A percentile compares a stretch with the other conserved stretches of the same genome.
Conservation (phyloP, 306 rosid species). For the Quillaja saponaria region DNA sequence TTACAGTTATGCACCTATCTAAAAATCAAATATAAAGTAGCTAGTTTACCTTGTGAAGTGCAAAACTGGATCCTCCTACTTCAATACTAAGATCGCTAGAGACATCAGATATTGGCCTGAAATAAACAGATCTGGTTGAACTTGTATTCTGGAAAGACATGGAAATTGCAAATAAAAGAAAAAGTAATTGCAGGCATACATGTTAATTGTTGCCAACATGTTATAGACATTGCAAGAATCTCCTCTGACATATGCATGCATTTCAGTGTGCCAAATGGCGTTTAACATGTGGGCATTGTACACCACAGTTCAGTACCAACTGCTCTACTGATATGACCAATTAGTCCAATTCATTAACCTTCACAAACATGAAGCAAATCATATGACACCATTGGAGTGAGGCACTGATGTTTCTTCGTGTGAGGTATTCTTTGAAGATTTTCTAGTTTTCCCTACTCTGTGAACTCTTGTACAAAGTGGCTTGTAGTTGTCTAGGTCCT, state of each 20-base stretch:
- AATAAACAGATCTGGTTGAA: slow-evolving; percentile 37
- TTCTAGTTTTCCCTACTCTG: slow-evolving; percentile 36
- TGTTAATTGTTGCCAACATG: slow-evolving; percentile 37
- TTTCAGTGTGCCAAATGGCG: slow-evolving; percentile 14
- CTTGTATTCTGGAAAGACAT: slow-evolving; percentile 33
- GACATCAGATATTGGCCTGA: slow-evolving; percentile 98
- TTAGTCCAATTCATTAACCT: slow-evolving; percentile 30
- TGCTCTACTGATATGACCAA: slow-evolving; percentile 24
- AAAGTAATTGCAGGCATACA: slow-evolving; percentile 37
- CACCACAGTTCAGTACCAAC: slow-evolving; percentile 32
- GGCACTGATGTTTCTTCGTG: slow-evolving; percentile 30
- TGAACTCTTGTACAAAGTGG: slow-evolving; percentile 34
- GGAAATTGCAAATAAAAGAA: slow-evolving; percentile 23
- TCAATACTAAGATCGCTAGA: slow-evolving; percentile 88
- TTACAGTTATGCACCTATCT: not conserved
- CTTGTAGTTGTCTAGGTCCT: slow-evolving; percentile 30
- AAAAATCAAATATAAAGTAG: slow-evolving; percentile 13
- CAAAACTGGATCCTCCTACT: slow-evolving; percentile 81
- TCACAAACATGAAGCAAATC: slow-evolving; percentile 21
- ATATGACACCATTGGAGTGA: slow-evolving; percentile 34
- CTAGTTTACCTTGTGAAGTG: slow-evolving; percentile 86
- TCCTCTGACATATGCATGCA: slow-evolving; percentile 32
- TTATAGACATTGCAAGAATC: slow-evolving; percentile 36
- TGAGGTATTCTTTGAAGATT: not conserved
- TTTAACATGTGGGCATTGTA: slow-evolving; percentile 25